A percentile compares a stretch with the other conserved stretches of the same genome.
Conservation (phyloP, 192 early-diverging fungal genomes). For the Mortierella claussenii region DNA sequence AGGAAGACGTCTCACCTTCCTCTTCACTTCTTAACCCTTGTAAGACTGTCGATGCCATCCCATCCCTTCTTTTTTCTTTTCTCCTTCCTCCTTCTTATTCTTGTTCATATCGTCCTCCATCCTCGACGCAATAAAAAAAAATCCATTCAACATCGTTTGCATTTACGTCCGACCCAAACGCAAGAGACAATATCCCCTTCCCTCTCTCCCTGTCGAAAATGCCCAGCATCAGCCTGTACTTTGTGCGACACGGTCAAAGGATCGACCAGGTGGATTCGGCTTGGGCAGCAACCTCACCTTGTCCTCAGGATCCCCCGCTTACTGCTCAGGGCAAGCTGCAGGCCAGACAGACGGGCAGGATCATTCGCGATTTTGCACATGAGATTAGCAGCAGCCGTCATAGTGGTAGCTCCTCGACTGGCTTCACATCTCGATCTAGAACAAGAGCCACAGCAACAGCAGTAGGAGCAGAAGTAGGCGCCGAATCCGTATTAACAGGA, state of each 20-base stretch:
- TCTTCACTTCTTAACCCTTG: too few relatives aligned
- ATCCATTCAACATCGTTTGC: too few relatives aligned
- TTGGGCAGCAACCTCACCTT: constrained; percentile 42
- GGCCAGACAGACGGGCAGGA: constrained; percentile 41
- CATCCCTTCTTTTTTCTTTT: too few relatives aligned
- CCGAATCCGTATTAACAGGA: background rate
- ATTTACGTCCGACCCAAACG: too few relatives aligned
- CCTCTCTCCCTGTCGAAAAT: too few relatives aligned
- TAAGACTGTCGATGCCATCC: too few relatives aligned
- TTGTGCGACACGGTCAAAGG: constrained; percentile 53
- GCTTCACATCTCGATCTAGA: background rate
- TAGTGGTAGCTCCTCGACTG: background rate
- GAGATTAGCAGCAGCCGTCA: constrained; percentile 7
- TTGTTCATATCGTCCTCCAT: too few relatives aligned
- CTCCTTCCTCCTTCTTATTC: too few relatives aligned
- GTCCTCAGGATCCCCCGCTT: constrained; percentile 53
- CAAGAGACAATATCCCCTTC: background rate
- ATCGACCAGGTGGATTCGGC: constrained; percentile 50
- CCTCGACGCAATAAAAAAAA: too few relatives aligned
- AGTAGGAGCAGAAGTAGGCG: background rate
- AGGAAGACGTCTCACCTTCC: too few relatives aligned
- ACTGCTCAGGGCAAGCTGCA: constrained; percentile 43
- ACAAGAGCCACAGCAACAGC: background rate
- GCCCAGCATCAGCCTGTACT: constrained; percentile 45
- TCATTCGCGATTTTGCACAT: constrained; percentile 35